A percentile compares a stretch with the other conserved stretches of the same genome.
These are phyloP conservation scores for Ophioceras dolichostomum DNA, from an alignment of 2,329 filamentous ascomycete genomes.

Conservation along the genomic window DNA sequence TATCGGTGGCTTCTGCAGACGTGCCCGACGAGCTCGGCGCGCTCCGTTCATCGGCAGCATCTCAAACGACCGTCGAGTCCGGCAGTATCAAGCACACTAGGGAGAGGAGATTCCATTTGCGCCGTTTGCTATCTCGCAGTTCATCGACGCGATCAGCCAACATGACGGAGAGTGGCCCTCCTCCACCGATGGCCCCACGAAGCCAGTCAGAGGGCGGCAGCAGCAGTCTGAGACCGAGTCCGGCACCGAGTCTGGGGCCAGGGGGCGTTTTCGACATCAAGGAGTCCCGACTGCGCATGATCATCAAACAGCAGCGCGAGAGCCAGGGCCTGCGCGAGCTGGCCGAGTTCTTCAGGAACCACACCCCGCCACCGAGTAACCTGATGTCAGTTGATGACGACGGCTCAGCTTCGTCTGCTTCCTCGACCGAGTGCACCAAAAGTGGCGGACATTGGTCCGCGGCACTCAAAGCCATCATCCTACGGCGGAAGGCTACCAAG, in stretches of 20 bases:
- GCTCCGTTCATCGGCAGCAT: background rate
- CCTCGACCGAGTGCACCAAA: too few species aligned
- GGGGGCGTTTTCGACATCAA: too few species aligned
- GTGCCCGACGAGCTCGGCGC: background rate
- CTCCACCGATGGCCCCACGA: too few species aligned
- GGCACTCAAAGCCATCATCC: conserved; percentile 17
- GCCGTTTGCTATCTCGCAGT: too few species aligned
- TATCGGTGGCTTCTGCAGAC: background rate
- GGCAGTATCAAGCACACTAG: background rate
- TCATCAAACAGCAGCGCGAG: conserved; percentile 6
- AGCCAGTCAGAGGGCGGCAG: too few species aligned
- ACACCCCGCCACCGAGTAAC: conserved; percentile 34
- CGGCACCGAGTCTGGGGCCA: too few species aligned
- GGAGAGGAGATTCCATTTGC: too few species aligned
- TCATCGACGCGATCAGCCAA: too few species aligned
- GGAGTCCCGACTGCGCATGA: conserved; percentile 1
- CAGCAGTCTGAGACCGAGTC: too few species aligned
- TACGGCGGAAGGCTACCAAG: conserved; percentile 21
- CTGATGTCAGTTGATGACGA: conserved; percentile 32
- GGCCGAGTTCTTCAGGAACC: conserved; percentile 36
- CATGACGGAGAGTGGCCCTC: too few species aligned
- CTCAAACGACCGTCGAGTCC: background rate
- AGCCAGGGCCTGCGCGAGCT: conserved; percentile 19
- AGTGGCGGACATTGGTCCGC: too few species aligned
- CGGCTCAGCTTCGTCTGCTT: conserved; percentile 11